These are phyloP conservation scores for Chondrostereum purpureum DNA, from an alignment of 1,284 basidiomycete species.

Conservation along the genomic window DNA sequence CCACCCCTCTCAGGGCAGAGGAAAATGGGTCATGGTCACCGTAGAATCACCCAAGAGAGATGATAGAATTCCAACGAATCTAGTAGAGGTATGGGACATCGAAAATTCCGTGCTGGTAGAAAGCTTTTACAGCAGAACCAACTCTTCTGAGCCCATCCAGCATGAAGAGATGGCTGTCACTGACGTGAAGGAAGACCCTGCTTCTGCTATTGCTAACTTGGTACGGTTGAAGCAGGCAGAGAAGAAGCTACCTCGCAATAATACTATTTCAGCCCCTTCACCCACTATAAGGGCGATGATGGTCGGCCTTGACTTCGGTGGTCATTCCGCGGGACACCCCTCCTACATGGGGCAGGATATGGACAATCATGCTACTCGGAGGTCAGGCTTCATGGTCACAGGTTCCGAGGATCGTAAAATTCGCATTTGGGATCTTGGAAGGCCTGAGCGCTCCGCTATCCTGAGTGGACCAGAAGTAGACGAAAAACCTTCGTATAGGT, in stretches of 20 bases:
- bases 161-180: constrained; percentile 45
- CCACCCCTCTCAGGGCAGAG: constrained; percentile 83
- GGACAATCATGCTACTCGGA: constrained; percentile 28
- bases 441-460: constrained; percentile 64
- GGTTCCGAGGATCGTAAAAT: constrained; percentile 81
- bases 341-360: constrained; percentile 46
- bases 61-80: constrained; percentile 32
- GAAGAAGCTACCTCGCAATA: constrained; percentile 20
- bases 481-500: constrained; percentile 70
- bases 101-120: constrained; percentile 65
- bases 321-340: constrained; percentile 47
- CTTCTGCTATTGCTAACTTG: constrained; percentile 59
- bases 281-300: constrained; percentile 60
- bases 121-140: constrained; percentile 47
- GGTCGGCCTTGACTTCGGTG: constrained; percentile 69
- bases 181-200: constrained; percentile 56
- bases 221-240: constrained; percentile 37
- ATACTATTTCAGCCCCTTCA: constrained; percentile 36
- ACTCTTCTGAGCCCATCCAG: constrained; percentile 36
- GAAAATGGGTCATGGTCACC: constrained; percentile 85
- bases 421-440: constrained; percentile 77
- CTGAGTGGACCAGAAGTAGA: constrained; percentile 69
- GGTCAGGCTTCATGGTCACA: constrained; percentile 69
- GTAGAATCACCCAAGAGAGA: constrained; percentile 47
- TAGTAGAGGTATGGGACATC: constrained; percentile 79